Conservation (phyloP, 768 basidiomycete species). For the Kwoniella mangroviensis region DNA sequence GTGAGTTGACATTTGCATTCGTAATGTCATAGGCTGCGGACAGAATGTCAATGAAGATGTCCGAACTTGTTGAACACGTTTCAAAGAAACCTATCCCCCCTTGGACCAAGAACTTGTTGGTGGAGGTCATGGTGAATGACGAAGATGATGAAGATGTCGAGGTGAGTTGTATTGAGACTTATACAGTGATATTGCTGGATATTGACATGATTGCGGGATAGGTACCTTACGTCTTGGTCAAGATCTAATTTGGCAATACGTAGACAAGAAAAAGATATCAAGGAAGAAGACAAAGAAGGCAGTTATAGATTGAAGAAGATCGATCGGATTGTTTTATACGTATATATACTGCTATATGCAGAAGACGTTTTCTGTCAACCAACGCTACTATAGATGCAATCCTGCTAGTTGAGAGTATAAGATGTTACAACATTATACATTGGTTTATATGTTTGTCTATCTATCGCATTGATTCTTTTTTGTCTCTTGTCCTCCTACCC, state of each 20-base stretch:
- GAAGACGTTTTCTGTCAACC: slow-evolving; percentile 5
- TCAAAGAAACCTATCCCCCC: slow-evolving; percentile 91
- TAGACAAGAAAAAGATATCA: neutral
- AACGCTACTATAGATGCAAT: neutral
- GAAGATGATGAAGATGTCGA: slow-evolving; percentile 95
- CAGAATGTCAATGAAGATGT: slow-evolving; percentile 85
- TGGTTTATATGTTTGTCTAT: neutral
- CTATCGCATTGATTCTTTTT: neutral
- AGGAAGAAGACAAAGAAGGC: too few species aligned
- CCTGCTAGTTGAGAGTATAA: neutral
- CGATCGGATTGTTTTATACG: slow-evolving; percentile 3
- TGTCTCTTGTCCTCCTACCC: neutral
- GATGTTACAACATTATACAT: slow-evolving; percentile 26
- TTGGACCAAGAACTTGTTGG: slow-evolving; percentile 80
- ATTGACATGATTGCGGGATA: neutral
- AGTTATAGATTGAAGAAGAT: neutral
- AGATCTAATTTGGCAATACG: slow-evolving; percentile 28
- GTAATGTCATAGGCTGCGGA: slow-evolving; percentile 71
- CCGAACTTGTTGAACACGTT: slow-evolving; percentile 85
- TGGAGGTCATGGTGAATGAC: slow-evolving; percentile 93
- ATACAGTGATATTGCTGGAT: too few species aligned
- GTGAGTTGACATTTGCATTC: neutral
- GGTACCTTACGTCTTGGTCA: slow-evolving; percentile 47
- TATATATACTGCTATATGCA: slow-evolving; percentile 7
- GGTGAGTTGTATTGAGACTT: slow-evolving; percentile 59